Conservation (phyloP, 1,284 basidiomycete genomes). For the Malassezia brasiliensis region DNA sequence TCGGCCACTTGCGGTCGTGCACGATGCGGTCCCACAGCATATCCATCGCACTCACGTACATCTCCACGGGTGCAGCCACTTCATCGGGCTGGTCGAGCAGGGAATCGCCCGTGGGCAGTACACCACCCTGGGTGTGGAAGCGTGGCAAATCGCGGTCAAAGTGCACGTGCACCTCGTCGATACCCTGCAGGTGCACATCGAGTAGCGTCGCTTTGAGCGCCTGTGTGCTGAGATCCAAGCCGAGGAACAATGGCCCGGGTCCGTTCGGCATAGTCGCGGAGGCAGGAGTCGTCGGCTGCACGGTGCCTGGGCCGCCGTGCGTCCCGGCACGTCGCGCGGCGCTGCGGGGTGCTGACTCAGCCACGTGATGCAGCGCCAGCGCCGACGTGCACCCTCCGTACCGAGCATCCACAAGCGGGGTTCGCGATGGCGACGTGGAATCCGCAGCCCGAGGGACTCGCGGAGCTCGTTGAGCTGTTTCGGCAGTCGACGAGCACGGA, state of each 20-base stretch:
- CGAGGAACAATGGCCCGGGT: conserved; percentile 60
- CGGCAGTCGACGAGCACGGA: conserved; percentile 38
- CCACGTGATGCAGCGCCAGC: background rate
- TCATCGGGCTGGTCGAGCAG: conserved; percentile 54
- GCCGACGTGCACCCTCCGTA: too few relatives aligned
- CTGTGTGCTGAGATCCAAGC: conserved; percentile 78
- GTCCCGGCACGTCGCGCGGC: background rate
- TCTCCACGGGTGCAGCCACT: conserved; percentile 64
- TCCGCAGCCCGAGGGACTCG: conserved; percentile 34
- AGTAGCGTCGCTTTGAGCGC: conserved; percentile 65
- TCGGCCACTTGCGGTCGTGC: conserved; percentile 56
- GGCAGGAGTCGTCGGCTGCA: background rate
- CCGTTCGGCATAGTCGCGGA: background rate
- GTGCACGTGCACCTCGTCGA: conserved; percentile 65
- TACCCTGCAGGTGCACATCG: conserved; percentile 56
- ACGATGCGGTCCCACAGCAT: conserved; percentile 61
- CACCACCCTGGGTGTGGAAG: conserved; percentile 59
- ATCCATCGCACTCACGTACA: conserved; percentile 78
- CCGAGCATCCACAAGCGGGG: background rate
- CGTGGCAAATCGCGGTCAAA: conserved; percentile 70
- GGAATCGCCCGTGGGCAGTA: conserved; percentile 15
- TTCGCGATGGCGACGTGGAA: conserved; percentile 21
- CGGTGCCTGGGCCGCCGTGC: background rate
- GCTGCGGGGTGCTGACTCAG: background rate
- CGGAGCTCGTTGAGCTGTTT: conserved; percentile 39